Conservation (phyloP, 805 yeast genomes). For the Schwanniomyces sp. region DNA sequence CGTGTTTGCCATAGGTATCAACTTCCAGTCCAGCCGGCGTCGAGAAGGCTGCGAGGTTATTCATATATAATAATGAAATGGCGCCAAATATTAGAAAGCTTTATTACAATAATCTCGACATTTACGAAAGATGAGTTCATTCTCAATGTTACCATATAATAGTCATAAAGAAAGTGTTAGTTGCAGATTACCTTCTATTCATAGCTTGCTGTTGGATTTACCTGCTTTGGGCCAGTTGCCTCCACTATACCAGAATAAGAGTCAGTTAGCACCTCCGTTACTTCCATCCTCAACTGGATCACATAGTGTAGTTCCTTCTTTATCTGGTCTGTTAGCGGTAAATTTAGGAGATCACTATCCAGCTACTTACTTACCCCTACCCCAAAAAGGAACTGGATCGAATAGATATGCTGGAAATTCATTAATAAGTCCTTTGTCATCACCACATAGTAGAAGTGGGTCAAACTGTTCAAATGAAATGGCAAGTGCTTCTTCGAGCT, state of each 20-base stretch:
- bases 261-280: slow-evolving; percentile 1
- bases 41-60: slow-evolving; percentile 1
- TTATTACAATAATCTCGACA: neutral
- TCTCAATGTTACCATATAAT: slow-evolving; percentile 5
- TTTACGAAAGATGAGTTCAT: slow-evolving; percentile 5
- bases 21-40: slow-evolving; percentile 3
- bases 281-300: neutral
- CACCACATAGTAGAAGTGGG: slow-evolving; percentile 11
- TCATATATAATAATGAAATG: neutral
- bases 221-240: slow-evolving; percentile 14
- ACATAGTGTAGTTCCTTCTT: neutral
- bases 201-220: slow-evolving; percentile 33
- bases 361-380: slow-evolving; percentile 3
- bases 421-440: slow-evolving; percentile 14
- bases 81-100: neutral
- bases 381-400: neutral
- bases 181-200: slow-evolving; percentile 32
- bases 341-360: neutral
- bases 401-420: neutral
- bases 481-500: neutral
- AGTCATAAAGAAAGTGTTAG: slow-evolving; percentile 1
- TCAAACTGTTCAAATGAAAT: neutral
- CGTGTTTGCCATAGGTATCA: neutral
- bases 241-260: slow-evolving; percentile 1
- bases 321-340: neutral